phyloP scores from a whole-genome alignment of 2,329 filamentous ascomycete genomes.

The Coniochaeta sp. region DNA sequence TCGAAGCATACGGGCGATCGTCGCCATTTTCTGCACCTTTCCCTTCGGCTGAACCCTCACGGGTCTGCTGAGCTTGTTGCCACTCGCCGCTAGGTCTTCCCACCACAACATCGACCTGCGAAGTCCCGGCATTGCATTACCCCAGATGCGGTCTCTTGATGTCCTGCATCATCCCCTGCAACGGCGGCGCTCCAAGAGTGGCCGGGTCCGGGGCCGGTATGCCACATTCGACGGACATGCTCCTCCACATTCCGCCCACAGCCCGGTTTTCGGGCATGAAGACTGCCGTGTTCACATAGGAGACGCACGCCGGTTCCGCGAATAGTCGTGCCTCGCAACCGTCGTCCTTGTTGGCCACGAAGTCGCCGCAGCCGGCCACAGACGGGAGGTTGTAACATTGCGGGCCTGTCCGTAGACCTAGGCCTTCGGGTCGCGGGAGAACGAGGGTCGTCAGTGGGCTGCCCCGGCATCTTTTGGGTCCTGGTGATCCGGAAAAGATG shows the following conservation, averaged over 20 bases:
- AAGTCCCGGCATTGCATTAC: neutral
- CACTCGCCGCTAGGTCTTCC: neutral
- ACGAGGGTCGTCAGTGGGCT: conserved; percentile 17
- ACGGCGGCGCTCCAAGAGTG: conserved; percentile 15
- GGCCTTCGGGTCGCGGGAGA: conserved; percentile 17
- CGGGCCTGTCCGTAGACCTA: conserved; percentile 13
- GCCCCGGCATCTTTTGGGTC: conserved; percentile 27
- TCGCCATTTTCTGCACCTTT: no score
- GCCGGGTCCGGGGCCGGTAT: conserved; percentile 15
- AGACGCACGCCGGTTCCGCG: conserved; percentile 22
- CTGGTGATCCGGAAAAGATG: conserved; percentile 29
- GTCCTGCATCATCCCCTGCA: conserved; percentile 13
- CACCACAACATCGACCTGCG: neutral
- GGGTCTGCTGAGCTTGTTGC: no score
- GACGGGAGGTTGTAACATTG: conserved; percentile 26
- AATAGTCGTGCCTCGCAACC: conserved; percentile 30
- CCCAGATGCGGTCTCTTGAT: conserved; percentile 6
- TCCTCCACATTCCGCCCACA: conserved; percentile 25
- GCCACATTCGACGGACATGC: conserved; percentile 26
- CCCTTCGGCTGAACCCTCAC: no score
- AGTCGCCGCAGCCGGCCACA: conserved; percentile 25
- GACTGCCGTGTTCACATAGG: conserved; percentile 27
- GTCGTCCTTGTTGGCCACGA: conserved; percentile 27
- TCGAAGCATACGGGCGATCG: neutral
- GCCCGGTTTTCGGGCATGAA: conserved; percentile 25